These are phyloP conservation scores for Ilyonectria mors-panacis DNA, from an alignment of 2,329 filamentous ascomycete genomes.

Conservation along the genomic window DNA sequence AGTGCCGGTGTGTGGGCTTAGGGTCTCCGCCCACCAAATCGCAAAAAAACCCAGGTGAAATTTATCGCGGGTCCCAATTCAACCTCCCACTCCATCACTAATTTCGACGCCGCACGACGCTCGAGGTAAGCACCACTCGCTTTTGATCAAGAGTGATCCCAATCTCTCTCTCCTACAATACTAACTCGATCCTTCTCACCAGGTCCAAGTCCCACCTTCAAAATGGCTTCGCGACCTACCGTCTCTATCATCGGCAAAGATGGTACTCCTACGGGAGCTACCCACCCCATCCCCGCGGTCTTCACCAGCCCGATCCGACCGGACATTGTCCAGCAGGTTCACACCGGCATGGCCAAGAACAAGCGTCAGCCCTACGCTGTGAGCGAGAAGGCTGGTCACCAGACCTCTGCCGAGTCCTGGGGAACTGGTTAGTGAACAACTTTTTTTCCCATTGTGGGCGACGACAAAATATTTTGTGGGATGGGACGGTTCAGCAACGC, in stretches of 20 bases:
- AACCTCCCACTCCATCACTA: conserved; percentile 54
- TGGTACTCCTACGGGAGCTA: conserved; percentile 91
- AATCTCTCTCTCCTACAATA: conserved; percentile 28
- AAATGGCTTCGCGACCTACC: conserved; percentile 96
- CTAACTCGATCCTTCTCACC: conserved; percentile 39
- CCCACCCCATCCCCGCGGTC: conserved; percentile 94
- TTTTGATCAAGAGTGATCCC: conserved; percentile 22
- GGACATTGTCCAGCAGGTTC: conserved; percentile 98
- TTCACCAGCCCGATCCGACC: conserved; percentile 98
- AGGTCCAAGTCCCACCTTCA: conserved; percentile 61
- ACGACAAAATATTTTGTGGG: conserved; percentile 38
- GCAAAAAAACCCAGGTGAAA: conserved; percentile 56
- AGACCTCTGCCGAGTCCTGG: conserved; percentile 99
- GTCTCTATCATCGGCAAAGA: conserved; percentile 98
- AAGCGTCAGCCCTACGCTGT: conserved; percentile 99
- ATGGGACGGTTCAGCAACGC: conserved; percentile 7
- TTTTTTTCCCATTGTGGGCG: conserved; percentile 33
- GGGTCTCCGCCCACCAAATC: conserved; percentile 60
- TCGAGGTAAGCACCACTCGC: conserved; percentile 53
- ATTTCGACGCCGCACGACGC: conserved; percentile 59
- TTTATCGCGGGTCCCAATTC: conserved; percentile 53
- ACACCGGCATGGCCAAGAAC: conserved; percentile 99
- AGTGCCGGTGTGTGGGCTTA: conserved; percentile 51
- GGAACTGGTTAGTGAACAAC: conserved; percentile 86
- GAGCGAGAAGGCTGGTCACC: conserved; percentile 99